These are phyloP conservation scores for Penicillium paradoxum DNA, from an alignment of 495 filamentous ascomycete genomes.

Conservation along the genomic window DNA sequence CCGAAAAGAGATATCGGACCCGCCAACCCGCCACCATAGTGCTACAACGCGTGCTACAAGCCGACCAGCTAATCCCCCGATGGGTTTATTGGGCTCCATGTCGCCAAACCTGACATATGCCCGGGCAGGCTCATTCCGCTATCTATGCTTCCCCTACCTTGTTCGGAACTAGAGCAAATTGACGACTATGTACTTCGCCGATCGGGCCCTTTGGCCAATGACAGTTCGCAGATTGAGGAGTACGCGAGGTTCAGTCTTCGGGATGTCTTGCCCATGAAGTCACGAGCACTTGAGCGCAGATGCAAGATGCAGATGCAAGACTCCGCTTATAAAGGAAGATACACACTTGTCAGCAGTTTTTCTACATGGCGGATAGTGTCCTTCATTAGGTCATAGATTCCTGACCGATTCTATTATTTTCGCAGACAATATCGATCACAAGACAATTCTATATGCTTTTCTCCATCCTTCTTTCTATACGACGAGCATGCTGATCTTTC, in stretches of 20 bases:
- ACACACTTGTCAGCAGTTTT: not conserved
- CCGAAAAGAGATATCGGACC: constrained; percentile 1
- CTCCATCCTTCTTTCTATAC: too few relatives aligned
- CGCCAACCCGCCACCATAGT: not conserved
- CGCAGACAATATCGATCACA: too few relatives aligned
- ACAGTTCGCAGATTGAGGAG: too few relatives aligned
- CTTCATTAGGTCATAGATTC: too few relatives aligned
- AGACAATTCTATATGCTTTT: too few relatives aligned
- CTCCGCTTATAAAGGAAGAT: not conserved
- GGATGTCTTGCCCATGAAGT: not conserved
- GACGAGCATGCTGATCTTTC: too few relatives aligned
- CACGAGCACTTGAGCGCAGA: not conserved
- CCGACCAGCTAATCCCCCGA: not conserved
- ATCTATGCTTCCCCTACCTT: not conserved
- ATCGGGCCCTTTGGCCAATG: not conserved
- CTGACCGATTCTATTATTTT: too few relatives aligned
- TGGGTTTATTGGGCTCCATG: not conserved
- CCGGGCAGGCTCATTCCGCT: not conserved
- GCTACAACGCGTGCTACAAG: not conserved
- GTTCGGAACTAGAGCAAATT: not conserved
- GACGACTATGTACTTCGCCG: not conserved
- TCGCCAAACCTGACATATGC: not conserved
- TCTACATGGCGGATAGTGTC: too few relatives aligned
- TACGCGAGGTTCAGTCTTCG: not conserved
- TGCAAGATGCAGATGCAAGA: not conserved